Evolutionary conservation across 371 early-diverging fungal genomes (phyloP).

Genomic region (Capillidium rhysosporum): DNA sequence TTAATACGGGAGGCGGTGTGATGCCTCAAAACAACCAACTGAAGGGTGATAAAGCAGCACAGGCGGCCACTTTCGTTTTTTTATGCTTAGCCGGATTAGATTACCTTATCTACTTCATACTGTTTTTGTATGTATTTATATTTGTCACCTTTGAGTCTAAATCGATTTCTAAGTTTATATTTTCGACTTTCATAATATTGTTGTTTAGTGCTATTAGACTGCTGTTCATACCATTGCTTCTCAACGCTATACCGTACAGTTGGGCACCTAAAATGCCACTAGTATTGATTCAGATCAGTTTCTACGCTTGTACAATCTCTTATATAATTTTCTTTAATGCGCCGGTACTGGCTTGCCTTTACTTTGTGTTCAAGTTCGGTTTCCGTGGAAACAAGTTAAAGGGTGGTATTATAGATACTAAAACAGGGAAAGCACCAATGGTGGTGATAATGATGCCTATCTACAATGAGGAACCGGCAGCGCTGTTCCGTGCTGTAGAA

Average conservation of each 20-base stretch:
- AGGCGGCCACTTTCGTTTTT: conserved; percentile 1
- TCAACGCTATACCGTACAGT: conserved; percentile 3
- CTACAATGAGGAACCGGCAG: conserved; percentile 1
- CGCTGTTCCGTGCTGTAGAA: conserved; percentile 3
- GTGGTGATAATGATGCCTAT: conserved; percentile 7
- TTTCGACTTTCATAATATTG: not conserved
- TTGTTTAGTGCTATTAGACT: conserved; percentile 1
- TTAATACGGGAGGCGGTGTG: no score
- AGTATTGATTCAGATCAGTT: not conserved
- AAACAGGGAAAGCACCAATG: not conserved
- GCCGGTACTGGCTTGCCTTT: conserved; percentile 1
- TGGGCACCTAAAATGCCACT: conserved; percentile 3
- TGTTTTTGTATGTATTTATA: conserved; percentile 2
- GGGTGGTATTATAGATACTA: not conserved
- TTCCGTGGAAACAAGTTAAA: not conserved
- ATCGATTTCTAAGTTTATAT: not conserved
- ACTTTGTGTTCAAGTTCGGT: conserved; percentile 6
- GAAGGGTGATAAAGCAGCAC: not conserved
- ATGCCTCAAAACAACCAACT: not conserved
- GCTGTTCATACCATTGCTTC: not conserved
- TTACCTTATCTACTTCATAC: not conserved
- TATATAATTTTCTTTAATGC: conserved; percentile 3
- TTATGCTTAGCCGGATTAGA: not conserved
- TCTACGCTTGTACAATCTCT: conserved; percentile 7
- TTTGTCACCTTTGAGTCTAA: not conserved